Conservation (phyloP, 2,329 filamentous ascomycete genomes). For the Penicillium sp. region DNA sequence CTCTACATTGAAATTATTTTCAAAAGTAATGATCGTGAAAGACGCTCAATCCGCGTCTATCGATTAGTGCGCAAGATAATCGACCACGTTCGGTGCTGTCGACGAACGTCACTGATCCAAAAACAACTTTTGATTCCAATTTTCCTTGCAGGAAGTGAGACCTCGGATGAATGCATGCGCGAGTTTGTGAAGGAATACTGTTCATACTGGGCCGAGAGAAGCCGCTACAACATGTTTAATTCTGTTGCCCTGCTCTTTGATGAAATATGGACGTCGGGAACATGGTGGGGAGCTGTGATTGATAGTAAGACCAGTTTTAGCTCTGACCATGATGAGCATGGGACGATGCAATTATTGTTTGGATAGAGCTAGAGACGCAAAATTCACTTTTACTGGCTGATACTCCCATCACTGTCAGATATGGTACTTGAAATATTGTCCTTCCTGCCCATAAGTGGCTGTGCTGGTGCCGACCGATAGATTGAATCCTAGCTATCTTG, state of each 20-base stretch:
- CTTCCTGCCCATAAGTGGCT: no score
- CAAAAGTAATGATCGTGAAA: slow-evolving; percentile 8
- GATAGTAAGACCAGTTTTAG: slow-evolving; percentile 21
- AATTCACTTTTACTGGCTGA: no score
- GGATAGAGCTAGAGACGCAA: no score
- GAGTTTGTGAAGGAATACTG: slow-evolving; percentile 35
- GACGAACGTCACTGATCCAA: slow-evolving; percentile 35
- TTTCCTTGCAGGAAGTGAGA: slow-evolving; percentile 42
- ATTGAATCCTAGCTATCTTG: no score
- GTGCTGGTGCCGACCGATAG: no score
- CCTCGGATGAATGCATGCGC: slow-evolving; percentile 22
- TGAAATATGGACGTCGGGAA: slow-evolving; percentile 23
- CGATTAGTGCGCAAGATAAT: slow-evolving; percentile 34
- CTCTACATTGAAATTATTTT: slow-evolving; percentile 10
- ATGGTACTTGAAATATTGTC: no score
- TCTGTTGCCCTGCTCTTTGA: slow-evolving; percentile 26
- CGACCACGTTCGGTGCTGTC: slow-evolving; percentile 37
- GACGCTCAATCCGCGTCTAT: neutral
- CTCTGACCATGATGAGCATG: no score
- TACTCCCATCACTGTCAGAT: no score
- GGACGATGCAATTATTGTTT: no score
- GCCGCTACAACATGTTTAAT: slow-evolving; percentile 39
- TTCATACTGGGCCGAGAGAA: slow-evolving; percentile 37
- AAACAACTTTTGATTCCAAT: slow-evolving; percentile 46
- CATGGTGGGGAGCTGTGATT: slow-evolving; percentile 29